These are phyloP conservation scores for Trametes punicea DNA, from an alignment of 768 basidiomycete species.

Conservation along the genomic window DNA sequence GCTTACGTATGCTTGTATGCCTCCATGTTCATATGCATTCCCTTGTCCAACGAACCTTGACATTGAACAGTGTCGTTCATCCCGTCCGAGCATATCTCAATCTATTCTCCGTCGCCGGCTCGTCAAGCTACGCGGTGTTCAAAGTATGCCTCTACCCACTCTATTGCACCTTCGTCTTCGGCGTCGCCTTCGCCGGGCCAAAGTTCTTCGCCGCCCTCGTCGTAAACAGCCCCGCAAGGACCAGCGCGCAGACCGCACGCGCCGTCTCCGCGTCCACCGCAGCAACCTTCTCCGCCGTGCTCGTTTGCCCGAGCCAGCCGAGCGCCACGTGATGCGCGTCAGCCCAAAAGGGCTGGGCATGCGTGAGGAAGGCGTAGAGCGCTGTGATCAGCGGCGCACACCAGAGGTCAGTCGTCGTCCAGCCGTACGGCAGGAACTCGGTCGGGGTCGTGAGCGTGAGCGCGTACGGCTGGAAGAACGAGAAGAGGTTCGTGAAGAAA, in stretches of 20 bases:
- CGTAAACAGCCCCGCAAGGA: conserved; percentile 60
- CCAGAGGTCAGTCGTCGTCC: conserved; percentile 86
- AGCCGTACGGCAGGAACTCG: conserved; percentile 79
- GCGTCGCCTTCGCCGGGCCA: conserved; percentile 23
- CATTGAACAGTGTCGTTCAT: neutral
- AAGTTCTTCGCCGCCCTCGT: conserved; percentile 67
- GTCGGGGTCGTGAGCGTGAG: conserved; percentile 70
- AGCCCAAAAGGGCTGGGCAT: conserved; percentile 83
- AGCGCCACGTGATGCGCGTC: conserved; percentile 50
- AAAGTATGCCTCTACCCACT: neutral
- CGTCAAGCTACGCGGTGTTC: neutral
- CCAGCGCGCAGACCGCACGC: conserved; percentile 64
- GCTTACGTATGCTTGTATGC: neutral
- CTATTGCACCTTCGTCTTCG: conserved; percentile 23
- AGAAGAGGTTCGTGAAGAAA: conserved; percentile 72
- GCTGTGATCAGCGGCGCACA: conserved; percentile 75
- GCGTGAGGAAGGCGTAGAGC: conserved; percentile 78
- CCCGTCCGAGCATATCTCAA: neutral
- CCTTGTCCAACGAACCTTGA: neutral
- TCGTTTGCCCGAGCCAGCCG: conserved; percentile 40
- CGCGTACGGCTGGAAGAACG: conserved; percentile 69
- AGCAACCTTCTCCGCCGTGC: conserved; percentile 34
- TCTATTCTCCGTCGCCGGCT: neutral
- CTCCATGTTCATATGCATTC: neutral
- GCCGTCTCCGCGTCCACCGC: conserved; percentile 63